Conservation (phyloP, 345 rosid genomes). For the Abelmoschus esculentus region DNA sequence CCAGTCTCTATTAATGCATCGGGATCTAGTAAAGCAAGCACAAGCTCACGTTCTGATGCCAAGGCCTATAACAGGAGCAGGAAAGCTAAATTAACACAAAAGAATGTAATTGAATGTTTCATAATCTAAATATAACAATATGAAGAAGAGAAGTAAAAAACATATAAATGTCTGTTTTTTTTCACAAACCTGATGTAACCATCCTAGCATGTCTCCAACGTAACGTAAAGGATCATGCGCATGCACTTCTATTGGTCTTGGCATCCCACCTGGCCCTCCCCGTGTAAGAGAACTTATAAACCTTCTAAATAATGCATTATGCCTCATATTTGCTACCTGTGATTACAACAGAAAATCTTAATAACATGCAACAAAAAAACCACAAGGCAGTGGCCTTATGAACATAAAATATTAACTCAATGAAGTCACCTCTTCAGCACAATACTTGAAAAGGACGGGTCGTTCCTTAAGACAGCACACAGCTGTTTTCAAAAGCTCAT, state of each 20-base stretch:
- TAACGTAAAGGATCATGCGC: constrained; percentile 99
- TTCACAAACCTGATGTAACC: constrained; percentile 90
- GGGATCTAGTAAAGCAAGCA: constrained; percentile 72
- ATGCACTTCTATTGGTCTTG: constrained; percentile 99
- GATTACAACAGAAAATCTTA: constrained; percentile 4
- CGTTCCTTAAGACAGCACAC: constrained; percentile 86
- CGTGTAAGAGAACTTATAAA: constrained; percentile 98
- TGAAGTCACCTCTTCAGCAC: constrained; percentile 93
- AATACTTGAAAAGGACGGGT: constrained; percentile 93
- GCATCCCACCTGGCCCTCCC: constrained; percentile 97
- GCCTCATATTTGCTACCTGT: constrained; percentile 97
- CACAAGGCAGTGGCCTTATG: background rate
- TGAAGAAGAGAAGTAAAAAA: constrained; percentile 15
- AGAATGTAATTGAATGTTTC: background rate
- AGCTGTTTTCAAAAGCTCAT: constrained; percentile 74
- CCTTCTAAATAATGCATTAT: constrained; percentile 91
- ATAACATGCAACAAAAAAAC: constrained; percentile 8
- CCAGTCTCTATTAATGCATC: constrained; percentile 55
- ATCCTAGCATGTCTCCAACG: constrained; percentile 97
- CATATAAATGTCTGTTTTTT: background rate
- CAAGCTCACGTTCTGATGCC: constrained; percentile 98
- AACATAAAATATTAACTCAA: constrained; percentile 10
- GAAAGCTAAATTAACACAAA: constrained; percentile 8
- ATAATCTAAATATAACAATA: background rate
- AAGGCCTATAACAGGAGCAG: constrained; percentile 56